These are phyloP conservation scores for Daldinia childiae DNA, from an alignment of 495 filamentous ascomycete species.

Conservation along the genomic window DNA sequence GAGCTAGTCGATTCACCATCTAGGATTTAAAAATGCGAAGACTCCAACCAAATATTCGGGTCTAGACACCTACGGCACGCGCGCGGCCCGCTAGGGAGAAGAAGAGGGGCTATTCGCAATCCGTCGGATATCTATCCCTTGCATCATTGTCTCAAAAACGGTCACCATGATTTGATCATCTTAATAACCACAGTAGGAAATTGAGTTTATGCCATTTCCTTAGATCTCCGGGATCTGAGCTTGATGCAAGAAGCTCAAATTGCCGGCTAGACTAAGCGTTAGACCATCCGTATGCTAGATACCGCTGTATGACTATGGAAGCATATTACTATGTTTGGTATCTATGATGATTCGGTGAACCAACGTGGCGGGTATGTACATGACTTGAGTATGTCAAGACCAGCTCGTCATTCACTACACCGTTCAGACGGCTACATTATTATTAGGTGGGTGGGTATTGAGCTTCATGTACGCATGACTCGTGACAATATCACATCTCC, in stretches of 20 bases:
- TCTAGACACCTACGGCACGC: conserved; percentile 33
- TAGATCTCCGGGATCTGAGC: conserved; percentile 21
- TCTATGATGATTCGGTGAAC: neutral
- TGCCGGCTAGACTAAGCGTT: too few species aligned
- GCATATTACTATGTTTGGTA: conserved; percentile 13
- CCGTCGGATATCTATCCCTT: conserved; percentile 22
- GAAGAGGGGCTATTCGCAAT: conserved; percentile 18
- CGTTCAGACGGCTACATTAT: neutral
- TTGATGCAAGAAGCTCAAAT: too few species aligned
- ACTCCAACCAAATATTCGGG: conserved; percentile 16
- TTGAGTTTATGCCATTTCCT: conserved; percentile 4
- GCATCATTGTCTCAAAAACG: conserved; percentile 25
- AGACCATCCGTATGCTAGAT: too few species aligned
- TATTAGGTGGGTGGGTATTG: neutral
- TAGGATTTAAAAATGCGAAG: conserved; percentile 3
- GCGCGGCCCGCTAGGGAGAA: conserved; percentile 37
- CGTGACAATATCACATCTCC: conserved; percentile 3
- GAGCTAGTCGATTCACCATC: conserved; percentile 8
- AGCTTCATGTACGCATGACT: conserved; percentile 5
- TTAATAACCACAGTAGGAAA: conserved; percentile 2
- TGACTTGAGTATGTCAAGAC: neutral
- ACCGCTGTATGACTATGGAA: conserved; percentile 15
- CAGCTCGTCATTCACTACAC: neutral
- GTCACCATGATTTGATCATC: conserved; percentile 22
- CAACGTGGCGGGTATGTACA: neutral